Evolutionary conservation across 768 basidiomycete genomes (phyloP).

Genomic region (Steccherinum ochraceum): DNA sequence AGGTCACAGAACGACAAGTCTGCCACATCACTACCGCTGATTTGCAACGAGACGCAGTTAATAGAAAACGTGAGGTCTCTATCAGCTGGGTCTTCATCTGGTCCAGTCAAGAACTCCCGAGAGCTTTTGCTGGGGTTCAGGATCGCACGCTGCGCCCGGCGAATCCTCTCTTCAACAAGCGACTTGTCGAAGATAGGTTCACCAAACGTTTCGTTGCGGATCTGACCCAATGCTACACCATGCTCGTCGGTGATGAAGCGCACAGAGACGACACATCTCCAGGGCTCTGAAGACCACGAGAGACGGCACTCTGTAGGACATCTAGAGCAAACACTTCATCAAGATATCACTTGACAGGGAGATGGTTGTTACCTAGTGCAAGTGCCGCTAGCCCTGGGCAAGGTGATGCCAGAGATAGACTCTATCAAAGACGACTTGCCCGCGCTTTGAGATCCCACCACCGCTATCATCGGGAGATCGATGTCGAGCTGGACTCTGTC

Average conservation of each 20-base stretch:
- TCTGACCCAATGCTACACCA: conserved; percentile 28
- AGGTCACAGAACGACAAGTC: conserved; percentile 37
- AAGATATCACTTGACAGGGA: neutral
- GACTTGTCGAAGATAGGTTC: conserved; percentile 40
- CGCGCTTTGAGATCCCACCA: conserved; percentile 66
- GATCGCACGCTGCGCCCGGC: conserved; percentile 60
- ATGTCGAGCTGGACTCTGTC: conserved; percentile 61
- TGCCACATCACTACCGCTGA: conserved; percentile 30
- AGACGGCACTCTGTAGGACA: conserved; percentile 33
- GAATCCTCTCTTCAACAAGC: conserved; percentile 59
- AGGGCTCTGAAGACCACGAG: conserved; percentile 20
- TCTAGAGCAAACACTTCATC: conserved; percentile 13
- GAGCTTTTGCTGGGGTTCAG: conserved; percentile 42
- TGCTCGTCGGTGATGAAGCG: conserved; percentile 23
- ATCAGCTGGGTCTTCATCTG: conserved; percentile 21
- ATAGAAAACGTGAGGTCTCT: conserved; percentile 27
- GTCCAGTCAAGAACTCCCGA: conserved; percentile 32
- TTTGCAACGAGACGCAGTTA: conserved; percentile 30
- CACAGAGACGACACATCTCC: conserved; percentile 29
- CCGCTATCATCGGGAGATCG: conserved; percentile 67
- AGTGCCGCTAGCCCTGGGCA: conserved; percentile 68
- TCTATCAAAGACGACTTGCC: conserved; percentile 78
- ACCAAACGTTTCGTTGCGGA: conserved; percentile 19
- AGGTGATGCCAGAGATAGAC: conserved; percentile 64
- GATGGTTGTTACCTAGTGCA: conserved; percentile 58